Conservation (phyloP, 176 grass and related monocot species). For the Ensete glaucum region DNA sequence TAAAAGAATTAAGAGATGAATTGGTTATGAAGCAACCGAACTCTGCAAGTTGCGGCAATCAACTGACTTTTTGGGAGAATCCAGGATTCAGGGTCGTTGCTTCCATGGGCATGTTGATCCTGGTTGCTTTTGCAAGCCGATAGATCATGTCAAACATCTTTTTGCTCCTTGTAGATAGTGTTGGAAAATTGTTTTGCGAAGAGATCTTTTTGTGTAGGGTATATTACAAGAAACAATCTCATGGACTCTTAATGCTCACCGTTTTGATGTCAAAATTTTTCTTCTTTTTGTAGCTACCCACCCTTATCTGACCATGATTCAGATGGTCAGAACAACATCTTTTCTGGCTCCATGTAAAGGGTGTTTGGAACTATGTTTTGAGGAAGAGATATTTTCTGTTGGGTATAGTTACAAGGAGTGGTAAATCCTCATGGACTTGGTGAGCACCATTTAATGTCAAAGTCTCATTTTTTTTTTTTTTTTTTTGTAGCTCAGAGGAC, state of each 20-base stretch:
- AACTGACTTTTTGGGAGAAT: constrained; percentile 72
- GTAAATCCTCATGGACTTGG: no score
- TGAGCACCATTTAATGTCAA: no score
- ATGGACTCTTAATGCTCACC: not conserved
- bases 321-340: no score
- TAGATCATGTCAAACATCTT: constrained; percentile 8
- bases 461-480: no score
- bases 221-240: not conserved
- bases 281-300: not conserved
- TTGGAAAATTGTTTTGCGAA: not conserved
- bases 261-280: not conserved
- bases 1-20: constrained; percentile 86
- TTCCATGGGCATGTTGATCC: constrained; percentile 64
- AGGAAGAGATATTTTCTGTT: no score
- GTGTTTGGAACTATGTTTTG: no score
- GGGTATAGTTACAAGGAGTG: no score
- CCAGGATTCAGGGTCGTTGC: constrained; percentile 72
- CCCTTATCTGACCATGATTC: no score
- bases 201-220: not conserved
- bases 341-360: no score
- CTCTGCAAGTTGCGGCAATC: not conserved
- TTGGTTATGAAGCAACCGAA: constrained; percentile 37
- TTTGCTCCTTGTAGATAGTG: not conserved
- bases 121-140: constrained; percentile 55
- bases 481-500: no score